phyloP scores from a whole-genome alignment of 75 land plant species.

The Picea sitchensis region DNA sequence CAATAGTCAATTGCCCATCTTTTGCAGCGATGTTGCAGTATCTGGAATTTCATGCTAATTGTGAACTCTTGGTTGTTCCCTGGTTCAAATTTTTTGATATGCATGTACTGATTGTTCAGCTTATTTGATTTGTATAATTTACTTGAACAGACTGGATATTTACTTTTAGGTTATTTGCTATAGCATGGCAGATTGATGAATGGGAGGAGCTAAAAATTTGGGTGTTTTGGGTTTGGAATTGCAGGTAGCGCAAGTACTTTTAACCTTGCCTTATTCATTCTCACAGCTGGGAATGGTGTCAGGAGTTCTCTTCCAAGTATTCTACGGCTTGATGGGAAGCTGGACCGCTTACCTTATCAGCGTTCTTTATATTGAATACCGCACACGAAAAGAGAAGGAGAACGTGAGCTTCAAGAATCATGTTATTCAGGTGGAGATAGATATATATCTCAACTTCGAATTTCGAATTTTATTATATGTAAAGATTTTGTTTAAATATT shows the following conservation, averaged over 20 bases:
- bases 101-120: no score
- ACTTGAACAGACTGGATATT: no score
- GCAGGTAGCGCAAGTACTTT: conserved; percentile 91
- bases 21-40: no score
- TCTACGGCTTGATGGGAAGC: conserved; percentile 78
- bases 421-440: conserved; percentile 70
- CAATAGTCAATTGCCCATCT: no score
- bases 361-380: conserved; percentile 77
- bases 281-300: conserved; percentile 81
- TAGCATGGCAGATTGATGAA: no score
- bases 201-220: no score
- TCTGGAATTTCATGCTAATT: no score
- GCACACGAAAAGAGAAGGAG: conserved; percentile 72
- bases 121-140: no score
- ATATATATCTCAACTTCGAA: not conserved
- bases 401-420: conserved; percentile 77
- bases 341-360: conserved; percentile 88
- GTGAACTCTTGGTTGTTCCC: no score
- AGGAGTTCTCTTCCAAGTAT: conserved; percentile 75
- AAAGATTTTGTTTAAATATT: no score
- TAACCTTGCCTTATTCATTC: conserved; percentile 84
- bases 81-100: no score
- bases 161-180: no score
- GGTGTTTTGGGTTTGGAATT: conserved; percentile 4
- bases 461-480: not conserved